Evolutionary conservation across 805 yeast genomes (phyloP), one percentile per base, ranked within the genome.

Genomic region (Candida verbasci): DNA sequence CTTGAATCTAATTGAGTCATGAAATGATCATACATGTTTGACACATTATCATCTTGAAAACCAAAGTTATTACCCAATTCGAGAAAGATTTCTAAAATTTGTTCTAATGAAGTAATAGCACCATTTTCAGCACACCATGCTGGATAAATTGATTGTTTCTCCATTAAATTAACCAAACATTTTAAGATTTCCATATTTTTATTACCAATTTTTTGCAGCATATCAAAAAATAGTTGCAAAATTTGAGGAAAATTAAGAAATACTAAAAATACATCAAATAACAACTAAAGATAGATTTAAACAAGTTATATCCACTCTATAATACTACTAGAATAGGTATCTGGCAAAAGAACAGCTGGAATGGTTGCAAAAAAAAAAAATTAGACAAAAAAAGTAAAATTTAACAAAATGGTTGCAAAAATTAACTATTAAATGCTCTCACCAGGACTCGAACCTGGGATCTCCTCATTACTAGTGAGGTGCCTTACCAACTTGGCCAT

Each of bases 1-100:
- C 96, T 75, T 6, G 97, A 89, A 50, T 91, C 96, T 40, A 91
- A 65, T 54, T 85, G 83, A 5, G 72, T 65, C 82, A 91, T 72
- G 41, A 88, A 68, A 50, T 81, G 88, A 43, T 87, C 95, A 55
- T 60, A 80, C 81, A 88, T 85, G 60, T 89, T 89, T 26, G 72
- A 68, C 59, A 78, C 76, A 18, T 85, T 83, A 46, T 84, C 88
- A 20, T 70, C 62, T 62, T 89, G 97, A 62, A 89, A 89, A 0
- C 96, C 96, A 64, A 89, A 86, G 39, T 74, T 67, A 29, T 55
- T 50, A n/a, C 76, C 68, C 32, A 89, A 55, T 18, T 74, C 74
- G 17, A 60, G 56, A 52, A 89, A 84, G 7, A 85, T 74, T 4
- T 57, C 65, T 40, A 62, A 61, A n/a, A 89, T 82, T 45, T 78